Evolutionary conservation across 345 rosid species (phyloP), one percentile per base, ranked within the genome.

Genomic region (Geranium brycei): DNA sequence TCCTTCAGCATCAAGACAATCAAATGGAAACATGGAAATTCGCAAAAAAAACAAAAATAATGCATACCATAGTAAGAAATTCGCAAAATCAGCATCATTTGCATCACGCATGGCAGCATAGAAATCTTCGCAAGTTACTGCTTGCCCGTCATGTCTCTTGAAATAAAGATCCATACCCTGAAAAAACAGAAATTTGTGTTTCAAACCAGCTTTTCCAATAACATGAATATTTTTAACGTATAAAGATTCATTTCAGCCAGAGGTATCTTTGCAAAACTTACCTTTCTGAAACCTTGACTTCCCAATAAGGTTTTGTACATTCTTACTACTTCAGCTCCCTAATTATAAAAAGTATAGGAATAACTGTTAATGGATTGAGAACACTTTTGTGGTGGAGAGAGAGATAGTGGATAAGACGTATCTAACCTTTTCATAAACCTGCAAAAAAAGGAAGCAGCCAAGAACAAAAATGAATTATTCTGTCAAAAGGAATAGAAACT

Each of bases 291-390:
- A 47, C 99, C 99, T 71, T 84, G 79, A 74, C 72, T 84, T 65
- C 97, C 99, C 57, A 95, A 72, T 66, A 95, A 73, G 69, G 97
- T 95, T 81, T 95, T 95, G 95, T 95, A 95, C 99, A 95, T 95
- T 91, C 97, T 80, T 63, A 95, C 99, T 64, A 88, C 99, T 82
- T 95, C 97, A 71, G 97, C 99, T 79, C 99, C 99, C 99, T 95
- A 73, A 66, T 47, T 11, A 47, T 8, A 13, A 47, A 13, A 47
- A 11, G 13, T 2, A 47, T 10, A 47, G 12, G 53, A 47, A 8
- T 7, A 47, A 47, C 53, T 8, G 53, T 47, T 8, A 47, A 47
- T 47, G 14, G 53, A 47, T 13, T 6, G 53, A 47, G 13, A 47
- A 13, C 15, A 47, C 12, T 13, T 47, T 11, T 47, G 15, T 11